phyloP scores from a whole-genome alignment of 202 grass and related monocot genomes.

The Hordeum pubiflorum region DNA sequence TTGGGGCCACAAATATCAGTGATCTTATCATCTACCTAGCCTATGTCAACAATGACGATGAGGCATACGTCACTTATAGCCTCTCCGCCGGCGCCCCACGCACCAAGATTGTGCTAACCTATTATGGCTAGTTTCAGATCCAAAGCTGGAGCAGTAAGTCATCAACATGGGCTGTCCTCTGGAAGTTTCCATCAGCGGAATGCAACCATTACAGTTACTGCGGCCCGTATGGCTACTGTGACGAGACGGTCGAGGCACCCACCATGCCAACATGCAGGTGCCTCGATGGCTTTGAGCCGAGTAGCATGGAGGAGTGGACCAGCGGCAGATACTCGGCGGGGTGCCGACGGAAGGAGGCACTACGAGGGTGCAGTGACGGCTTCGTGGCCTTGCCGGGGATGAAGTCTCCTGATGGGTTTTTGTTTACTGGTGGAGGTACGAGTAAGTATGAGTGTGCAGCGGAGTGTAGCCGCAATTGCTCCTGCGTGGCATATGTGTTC shows the following conservation, averaged over 20 bases:
- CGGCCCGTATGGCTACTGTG: not conserved
- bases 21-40: not conserved
- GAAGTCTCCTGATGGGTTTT: not conserved
- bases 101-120: not conserved
- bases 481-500: slow-evolving; percentile 40
- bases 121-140: not conserved
- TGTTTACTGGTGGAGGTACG: not conserved
- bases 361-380: slow-evolving; percentile 12
- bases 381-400: slow-evolving; percentile 12
- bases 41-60: not conserved
- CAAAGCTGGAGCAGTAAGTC: not conserved
- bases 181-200: not conserved
- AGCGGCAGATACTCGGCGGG: not conserved
- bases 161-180: not conserved
- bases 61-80: not conserved
- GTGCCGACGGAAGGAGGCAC: not conserved
- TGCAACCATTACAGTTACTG: not conserved
- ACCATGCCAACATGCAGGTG: not conserved
- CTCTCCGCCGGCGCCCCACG: not conserved
- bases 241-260: not conserved
- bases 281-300: not conserved
- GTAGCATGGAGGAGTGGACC: not conserved
- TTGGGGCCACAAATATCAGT: not conserved
- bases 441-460: not conserved
- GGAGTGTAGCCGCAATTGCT: slow-evolving; percentile 30